A percentile compares a stretch with the other conserved stretches of the same genome.
phyloP scores from a whole-genome alignment of 306 rosid species.

The Begonia masoniana region DNA sequence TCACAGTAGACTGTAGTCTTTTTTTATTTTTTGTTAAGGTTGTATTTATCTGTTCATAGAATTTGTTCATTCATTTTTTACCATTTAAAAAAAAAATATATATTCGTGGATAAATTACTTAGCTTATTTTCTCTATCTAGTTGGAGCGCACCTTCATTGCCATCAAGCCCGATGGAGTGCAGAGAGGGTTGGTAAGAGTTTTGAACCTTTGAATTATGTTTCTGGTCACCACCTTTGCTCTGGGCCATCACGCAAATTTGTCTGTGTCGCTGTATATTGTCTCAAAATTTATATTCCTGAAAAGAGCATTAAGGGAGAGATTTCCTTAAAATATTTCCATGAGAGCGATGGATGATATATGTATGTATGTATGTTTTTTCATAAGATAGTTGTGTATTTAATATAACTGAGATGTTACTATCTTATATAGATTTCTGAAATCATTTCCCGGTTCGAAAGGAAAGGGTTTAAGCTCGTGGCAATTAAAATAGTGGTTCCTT shows the following conservation, averaged over 20 bases:
- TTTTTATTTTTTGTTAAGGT: too few species aligned
- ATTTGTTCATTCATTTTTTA: slow-evolving; percentile 3
- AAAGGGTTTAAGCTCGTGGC: slow-evolving; percentile 91
- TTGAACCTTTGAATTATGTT: slow-evolving; percentile 4
- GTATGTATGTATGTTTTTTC: not conserved
- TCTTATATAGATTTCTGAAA: slow-evolving; percentile 65
- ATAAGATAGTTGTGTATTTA: not conserved
- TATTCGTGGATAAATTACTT: not conserved
- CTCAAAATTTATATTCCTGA: too few species aligned
- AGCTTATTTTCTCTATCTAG: slow-evolving; percentile 20
- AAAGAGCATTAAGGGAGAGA: too few species aligned
- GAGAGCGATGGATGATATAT: not conserved
- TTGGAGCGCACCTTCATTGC: slow-evolving; percentile 91
- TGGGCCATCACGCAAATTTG: not conserved
- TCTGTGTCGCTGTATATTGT: too few species aligned
- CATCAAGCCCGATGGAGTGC: slow-evolving; percentile 94
- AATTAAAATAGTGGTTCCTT: slow-evolving; percentile 64
- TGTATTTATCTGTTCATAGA: too few species aligned
- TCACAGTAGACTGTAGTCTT: too few species aligned
- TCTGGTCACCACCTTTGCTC: not conserved
- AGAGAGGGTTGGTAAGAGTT: slow-evolving; percentile 72
- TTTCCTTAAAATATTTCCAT: not conserved
- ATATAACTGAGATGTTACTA: slow-evolving; percentile 3
- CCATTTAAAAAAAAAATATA: not conserved
- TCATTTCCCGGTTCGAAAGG: slow-evolving; percentile 79